A percentile compares a stretch with the other conserved stretches of the same genome.
phyloP scores from a whole-genome alignment of 371 early-diverging fungal genomes.

The Mucor saturninus region DNA sequence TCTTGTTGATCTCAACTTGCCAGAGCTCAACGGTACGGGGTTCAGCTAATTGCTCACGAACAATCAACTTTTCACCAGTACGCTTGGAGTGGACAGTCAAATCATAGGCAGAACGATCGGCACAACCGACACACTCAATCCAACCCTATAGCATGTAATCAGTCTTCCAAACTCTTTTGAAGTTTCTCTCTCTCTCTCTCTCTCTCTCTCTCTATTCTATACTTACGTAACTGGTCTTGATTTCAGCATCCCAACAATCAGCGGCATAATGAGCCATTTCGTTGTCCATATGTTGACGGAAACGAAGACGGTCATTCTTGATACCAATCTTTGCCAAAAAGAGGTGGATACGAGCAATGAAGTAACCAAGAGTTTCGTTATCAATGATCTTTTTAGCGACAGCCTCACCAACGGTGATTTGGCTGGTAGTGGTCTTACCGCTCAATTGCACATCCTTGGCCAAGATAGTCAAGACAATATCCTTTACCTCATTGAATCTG shows the following conservation, averaged over 20 bases:
- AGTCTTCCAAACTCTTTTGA: not conserved
- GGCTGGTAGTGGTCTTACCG: slow-evolving; percentile 71
- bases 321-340: slow-evolving; percentile 97
- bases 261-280: slow-evolving; percentile 99
- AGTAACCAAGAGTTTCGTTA: slow-evolving; percentile 99
- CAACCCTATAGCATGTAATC: slow-evolving; percentile 78
- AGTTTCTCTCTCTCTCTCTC: not conserved
- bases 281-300: slow-evolving; percentile 99
- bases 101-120: slow-evolving; percentile 99
- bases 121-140: slow-evolving; percentile 99
- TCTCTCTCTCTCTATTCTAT: slow-evolving; percentile 29
- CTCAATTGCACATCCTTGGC: slow-evolving; percentile 79
- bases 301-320: slow-evolving; percentile 86
- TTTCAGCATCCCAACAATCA: slow-evolving; percentile 99
- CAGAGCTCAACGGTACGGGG: slow-evolving; percentile 82
- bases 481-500: slow-evolving; percentile 87
- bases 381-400: slow-evolving; percentile 89
- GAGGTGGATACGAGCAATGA: slow-evolving; percentile 93
- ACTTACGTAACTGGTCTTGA: slow-evolving; percentile 73
- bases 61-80: slow-evolving; percentile 94
- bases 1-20: slow-evolving; percentile 90
- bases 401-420: slow-evolving; percentile 95
- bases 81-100: slow-evolving; percentile 91
- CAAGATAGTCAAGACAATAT: slow-evolving; percentile 79
- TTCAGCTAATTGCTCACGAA: slow-evolving; percentile 86